Base-by-base conservation (phyloP, 2,329 filamentous ascomycete species). In the Aspergillus brasiliensis region DNA sequence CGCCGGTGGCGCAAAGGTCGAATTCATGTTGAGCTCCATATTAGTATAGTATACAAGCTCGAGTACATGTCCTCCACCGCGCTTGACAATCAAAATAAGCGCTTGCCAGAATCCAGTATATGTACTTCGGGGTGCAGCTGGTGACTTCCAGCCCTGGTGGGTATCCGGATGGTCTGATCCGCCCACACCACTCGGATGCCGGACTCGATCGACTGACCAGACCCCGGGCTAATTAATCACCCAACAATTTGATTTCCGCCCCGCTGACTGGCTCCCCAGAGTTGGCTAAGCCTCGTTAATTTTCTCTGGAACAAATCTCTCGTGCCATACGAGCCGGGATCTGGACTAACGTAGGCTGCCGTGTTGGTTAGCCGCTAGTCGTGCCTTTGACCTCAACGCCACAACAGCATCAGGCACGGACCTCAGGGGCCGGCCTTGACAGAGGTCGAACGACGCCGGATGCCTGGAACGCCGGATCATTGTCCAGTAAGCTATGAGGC, bases 141-240 rank as follows among this genome's bases (percentile, higher is more conserved):
- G 51, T 37, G 52, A 31, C 8, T 28, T 11, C 3, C 28, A 54
- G 51, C 51, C 23, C 23, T 38, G 53, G 57, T 40, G 53, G 40
- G 23, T 34, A 62, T 62, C 65, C 61, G 65, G 54, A 58, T 67
- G 64, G 62, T 59, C 61, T 66, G 65, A 65, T 56, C 46, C 23
- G 60, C 60, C 60, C 65, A 67, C 51, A 63, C 65, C 65, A 67
- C 65, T 60, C 65, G 65, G 65, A 65, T 64, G 40, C 53, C 42
- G 54, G 42, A 48, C 52, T 34, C 31, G 52, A 60, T 57, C 53
- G 49, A 54, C 49, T 57, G 61, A 62, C 57, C 51, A 34, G 61
- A 55, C 44, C 52, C 51, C 37, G 40, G 52, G 21, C 52, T 55
- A 46, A 55, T 46, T 46, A 46, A 23, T 28, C 46, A 49, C 25